Conservation (phyloP, 2,329 filamentous ascomycete species). For the Alternaria gansuensis region DNA sequence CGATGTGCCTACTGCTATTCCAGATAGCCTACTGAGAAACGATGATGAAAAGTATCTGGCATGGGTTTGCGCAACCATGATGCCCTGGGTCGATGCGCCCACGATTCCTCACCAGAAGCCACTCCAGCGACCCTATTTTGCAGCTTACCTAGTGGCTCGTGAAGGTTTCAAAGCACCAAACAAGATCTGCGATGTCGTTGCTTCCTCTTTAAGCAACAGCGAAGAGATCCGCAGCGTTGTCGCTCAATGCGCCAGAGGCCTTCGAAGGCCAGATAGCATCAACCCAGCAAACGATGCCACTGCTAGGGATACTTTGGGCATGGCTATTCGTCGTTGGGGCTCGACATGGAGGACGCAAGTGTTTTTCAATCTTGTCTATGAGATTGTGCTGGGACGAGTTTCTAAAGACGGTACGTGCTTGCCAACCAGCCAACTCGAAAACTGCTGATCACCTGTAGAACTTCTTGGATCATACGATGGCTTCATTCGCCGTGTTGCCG, state of each 20-base stretch:
- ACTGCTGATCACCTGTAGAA: constrained; percentile 43
- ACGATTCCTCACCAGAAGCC: constrained; percentile 60
- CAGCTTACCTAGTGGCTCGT: constrained; percentile 70
- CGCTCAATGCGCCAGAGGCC: constrained; percentile 58
- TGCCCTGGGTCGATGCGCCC: constrained; percentile 72
- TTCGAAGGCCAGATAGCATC: constrained; percentile 57
- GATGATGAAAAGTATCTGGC: constrained; percentile 73
- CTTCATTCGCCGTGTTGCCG: constrained; percentile 63
- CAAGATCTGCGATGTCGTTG: constrained; percentile 74
- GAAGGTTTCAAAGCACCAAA: constrained; percentile 84
- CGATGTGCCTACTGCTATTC: constrained; percentile 54
- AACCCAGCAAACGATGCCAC: constrained; percentile 55
- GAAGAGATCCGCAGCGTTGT: constrained; percentile 71
- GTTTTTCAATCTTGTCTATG: constrained; percentile 72
- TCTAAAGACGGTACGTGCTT: constrained; percentile 55
- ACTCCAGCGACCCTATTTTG: constrained; percentile 45
- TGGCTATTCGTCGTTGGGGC: constrained; percentile 79
- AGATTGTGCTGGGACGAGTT: constrained; percentile 59
- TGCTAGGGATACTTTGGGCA: constrained; percentile 72
- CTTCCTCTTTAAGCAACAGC: constrained; percentile 69
- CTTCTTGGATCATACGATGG: constrained; percentile 62
- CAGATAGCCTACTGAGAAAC: constrained; percentile 64
- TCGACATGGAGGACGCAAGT: constrained; percentile 76
- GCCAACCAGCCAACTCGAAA: background rate
- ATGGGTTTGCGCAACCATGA: constrained; percentile 79